Percentiles rank a stretch among this genome's conserved stretches.
Conservation (phyloP, 2,329 filamentous ascomycete genomes). For the Ophiobolus disseminans region DNA sequence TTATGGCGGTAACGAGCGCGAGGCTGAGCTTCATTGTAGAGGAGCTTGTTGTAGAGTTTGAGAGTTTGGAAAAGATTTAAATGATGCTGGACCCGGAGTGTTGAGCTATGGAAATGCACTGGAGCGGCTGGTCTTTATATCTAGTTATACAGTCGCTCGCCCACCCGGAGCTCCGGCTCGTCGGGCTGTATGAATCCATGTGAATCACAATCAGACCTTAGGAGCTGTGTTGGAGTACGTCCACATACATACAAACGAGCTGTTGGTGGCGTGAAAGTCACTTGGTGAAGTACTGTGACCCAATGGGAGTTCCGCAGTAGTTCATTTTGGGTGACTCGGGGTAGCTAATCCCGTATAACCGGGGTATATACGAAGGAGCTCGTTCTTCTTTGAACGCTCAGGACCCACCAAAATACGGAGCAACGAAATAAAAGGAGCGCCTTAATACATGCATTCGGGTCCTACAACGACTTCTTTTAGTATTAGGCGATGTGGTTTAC, state of each 20-base stretch:
- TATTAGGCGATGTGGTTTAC: too few relatives aligned
- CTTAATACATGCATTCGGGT: too few relatives aligned
- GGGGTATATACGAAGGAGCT: too few relatives aligned
- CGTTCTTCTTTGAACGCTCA: too few relatives aligned
- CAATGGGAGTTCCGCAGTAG: background rate
- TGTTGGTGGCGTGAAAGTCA: background rate
- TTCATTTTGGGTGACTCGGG: background rate
- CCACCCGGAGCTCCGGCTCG: background rate
- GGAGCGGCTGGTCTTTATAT: conserved; percentile 1
- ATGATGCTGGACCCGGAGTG: background rate
- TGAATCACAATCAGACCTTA: background rate
- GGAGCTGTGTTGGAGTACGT: background rate
- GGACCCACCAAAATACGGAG: too few relatives aligned
- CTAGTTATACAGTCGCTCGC: background rate
- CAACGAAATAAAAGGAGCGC: too few relatives aligned
- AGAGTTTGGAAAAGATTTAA: background rate
- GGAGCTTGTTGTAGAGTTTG: background rate
- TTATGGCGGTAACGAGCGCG: background rate
- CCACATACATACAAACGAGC: background rate
- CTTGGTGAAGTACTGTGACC: background rate
- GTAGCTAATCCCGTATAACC: background rate
- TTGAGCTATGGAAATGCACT: background rate
- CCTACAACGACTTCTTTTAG: too few relatives aligned
- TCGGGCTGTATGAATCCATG: background rate
- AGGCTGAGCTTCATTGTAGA: conserved; percentile 1